Percentiles rank a stretch among this genome's conserved stretches.
phyloP scores from a whole-genome alignment of 768 basidiomycete species.

The Exsudoporus frostii region DNA sequence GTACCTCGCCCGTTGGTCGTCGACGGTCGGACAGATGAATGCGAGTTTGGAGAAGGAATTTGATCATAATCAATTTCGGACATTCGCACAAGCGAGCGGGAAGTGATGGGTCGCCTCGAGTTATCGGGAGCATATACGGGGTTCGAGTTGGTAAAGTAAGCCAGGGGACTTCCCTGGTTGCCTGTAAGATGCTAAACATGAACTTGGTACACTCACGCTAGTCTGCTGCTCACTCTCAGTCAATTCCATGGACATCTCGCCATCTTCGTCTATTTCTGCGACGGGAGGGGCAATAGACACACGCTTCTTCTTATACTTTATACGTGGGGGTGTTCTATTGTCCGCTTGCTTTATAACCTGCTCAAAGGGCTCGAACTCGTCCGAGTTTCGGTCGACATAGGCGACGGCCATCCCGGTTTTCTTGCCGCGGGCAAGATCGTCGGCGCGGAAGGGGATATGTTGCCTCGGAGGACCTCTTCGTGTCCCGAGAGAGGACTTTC shows the following conservation, averaged over 20 bases:
- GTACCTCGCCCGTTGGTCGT: conserved; percentile 35
- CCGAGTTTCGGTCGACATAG: conserved; percentile 68
- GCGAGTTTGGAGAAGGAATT: conserved; percentile 56
- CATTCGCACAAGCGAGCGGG: conserved; percentile 47
- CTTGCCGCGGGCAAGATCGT: conserved; percentile 75
- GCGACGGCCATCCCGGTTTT: conserved; percentile 72
- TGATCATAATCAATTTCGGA: conserved; percentile 60
- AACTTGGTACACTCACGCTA: neutral
- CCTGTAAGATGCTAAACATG: conserved; percentile 14
- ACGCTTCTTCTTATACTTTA: conserved; percentile 51
- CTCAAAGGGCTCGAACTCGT: conserved; percentile 82
- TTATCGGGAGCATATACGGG: conserved; percentile 39
- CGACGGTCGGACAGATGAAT: conserved; percentile 30
- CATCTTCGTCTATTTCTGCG: conserved; percentile 48
- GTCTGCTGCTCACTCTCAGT: conserved; percentile 55
- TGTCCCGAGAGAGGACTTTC: conserved; percentile 39
- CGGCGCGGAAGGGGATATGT: conserved; percentile 76
- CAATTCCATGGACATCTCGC: conserved; percentile 77
- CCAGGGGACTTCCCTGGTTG: conserved; percentile 31
- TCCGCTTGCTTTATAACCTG: conserved; percentile 69
- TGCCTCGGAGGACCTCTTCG: conserved; percentile 60
- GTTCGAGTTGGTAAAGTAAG: conserved; percentile 35
- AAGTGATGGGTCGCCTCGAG: conserved; percentile 35
- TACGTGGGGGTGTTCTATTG: conserved; percentile 57
- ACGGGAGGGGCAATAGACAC: conserved; percentile 34